Evolutionary conservation across 768 basidiomycete genomes (phyloP).

Genomic region (Pleurotus eryngii): DNA sequence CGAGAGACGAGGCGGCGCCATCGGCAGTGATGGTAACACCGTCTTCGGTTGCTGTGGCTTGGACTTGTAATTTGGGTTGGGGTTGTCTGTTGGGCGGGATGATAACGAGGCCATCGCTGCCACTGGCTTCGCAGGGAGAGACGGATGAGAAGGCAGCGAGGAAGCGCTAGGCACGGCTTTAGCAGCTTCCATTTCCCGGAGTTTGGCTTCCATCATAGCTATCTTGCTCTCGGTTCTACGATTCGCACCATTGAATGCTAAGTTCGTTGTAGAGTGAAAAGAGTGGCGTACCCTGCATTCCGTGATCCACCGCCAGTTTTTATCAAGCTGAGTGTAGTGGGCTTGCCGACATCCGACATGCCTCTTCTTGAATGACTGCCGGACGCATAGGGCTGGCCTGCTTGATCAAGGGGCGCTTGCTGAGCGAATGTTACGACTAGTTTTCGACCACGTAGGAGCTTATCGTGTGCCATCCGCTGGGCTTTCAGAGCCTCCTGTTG

Average conservation of each 20-base stretch:
- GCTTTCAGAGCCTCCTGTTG: constrained; percentile 86
- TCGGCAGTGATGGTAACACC: constrained; percentile 23
- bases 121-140: constrained; percentile 42
- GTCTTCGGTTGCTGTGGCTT: constrained; percentile 11
- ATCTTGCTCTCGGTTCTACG: constrained; percentile 84
- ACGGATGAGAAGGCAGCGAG: constrained; percentile 25
- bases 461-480: constrained; percentile 67
- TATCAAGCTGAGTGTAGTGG: constrained; percentile 85
- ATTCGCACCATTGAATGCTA: constrained; percentile 11
- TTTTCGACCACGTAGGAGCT: constrained; percentile 82
- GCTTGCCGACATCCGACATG: constrained; percentile 58
- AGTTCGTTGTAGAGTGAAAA: too few relatives aligned
- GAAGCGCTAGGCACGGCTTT: constrained; percentile 12
- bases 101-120: constrained; percentile 19
- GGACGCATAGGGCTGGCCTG: constrained; percentile 15
- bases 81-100: constrained; percentile 9
- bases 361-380: constrained; percentile 33
- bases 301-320: constrained; percentile 62
- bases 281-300: constrained; percentile 44
- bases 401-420: constrained; percentile 60
- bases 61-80: background rate
- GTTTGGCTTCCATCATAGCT: constrained; percentile 93
- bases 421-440: constrained; percentile 90
- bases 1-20: constrained; percentile 10
- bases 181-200: constrained; percentile 68